A percentile compares a stretch with the other conserved stretches of the same genome.
Evolutionary conservation across 352 stramenopile species (phyloP).

Genomic region (Phytophthora capsici): DNA sequence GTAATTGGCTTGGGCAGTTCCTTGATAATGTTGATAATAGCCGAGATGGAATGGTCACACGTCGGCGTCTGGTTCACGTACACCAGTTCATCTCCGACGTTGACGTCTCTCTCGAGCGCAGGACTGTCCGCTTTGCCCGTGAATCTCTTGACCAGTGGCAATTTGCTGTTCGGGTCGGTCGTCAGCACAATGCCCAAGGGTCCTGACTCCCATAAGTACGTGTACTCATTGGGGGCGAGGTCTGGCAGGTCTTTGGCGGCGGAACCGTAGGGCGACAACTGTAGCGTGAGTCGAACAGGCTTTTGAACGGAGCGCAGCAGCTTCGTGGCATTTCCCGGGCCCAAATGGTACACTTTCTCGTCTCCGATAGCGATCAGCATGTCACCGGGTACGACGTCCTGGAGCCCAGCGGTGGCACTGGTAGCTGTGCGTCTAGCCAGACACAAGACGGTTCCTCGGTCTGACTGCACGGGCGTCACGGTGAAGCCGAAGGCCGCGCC

Average conservation of each 20-base stretch:
- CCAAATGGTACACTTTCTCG: slow-evolving; percentile 81
- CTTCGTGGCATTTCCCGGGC: slow-evolving; percentile 64
- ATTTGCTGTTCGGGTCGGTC: slow-evolving; percentile 64
- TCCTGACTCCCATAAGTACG: slow-evolving; percentile 77
- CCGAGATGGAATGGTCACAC: slow-evolving; percentile 72
- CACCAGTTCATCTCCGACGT: slow-evolving; percentile 71
- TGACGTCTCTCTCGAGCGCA: slow-evolving; percentile 54
- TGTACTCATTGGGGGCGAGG: slow-evolving; percentile 79
- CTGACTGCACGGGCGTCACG: slow-evolving; percentile 71
- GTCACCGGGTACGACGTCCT: slow-evolving; percentile 78
- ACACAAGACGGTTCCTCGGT: slow-evolving; percentile 68
- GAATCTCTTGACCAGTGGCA: slow-evolving; percentile 83
- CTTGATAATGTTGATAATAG: slow-evolving; percentile 79
- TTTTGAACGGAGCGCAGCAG: slow-evolving; percentile 72
- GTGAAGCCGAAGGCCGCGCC: slow-evolving; percentile 72
- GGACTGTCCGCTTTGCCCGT: slow-evolving; percentile 63
- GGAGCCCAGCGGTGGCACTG: slow-evolving; percentile 50
- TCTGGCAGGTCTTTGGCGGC: slow-evolving; percentile 55
- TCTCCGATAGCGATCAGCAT: slow-evolving; percentile 79
- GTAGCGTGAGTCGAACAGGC: slow-evolving; percentile 71
- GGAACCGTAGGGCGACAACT: slow-evolving; percentile 67
- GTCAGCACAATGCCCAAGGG: slow-evolving; percentile 79
- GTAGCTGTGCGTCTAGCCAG: slow-evolving; percentile 61
- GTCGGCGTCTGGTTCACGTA: slow-evolving; percentile 84
- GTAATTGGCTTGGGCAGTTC: slow-evolving; percentile 82